Base-by-base conservation (phyloP, 768 basidiomycete genomes). In the Boletus rubescentipes region DNA sequence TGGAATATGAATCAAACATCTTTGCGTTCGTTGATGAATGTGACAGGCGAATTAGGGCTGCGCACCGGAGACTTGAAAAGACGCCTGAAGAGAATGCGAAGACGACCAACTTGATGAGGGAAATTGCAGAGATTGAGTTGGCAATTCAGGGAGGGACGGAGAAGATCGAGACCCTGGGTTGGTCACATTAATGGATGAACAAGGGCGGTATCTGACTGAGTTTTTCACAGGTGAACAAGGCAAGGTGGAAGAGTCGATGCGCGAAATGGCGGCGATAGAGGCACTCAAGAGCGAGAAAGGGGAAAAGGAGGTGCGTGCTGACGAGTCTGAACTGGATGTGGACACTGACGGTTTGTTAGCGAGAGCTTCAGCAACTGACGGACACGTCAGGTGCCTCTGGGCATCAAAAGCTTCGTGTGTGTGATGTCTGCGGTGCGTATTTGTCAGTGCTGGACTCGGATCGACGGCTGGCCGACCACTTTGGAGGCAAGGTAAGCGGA, bases 361-460 rank as follows among this genome's bases (percentile, higher is more conserved):
- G 92, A 53, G 97, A 98, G 66, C 78, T 98, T 41, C 94, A 97
- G 73, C 87, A 94, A 71, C 77, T 99, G 59, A 97, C 96, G 38
- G 97, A 99, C 69, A 98, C 93, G 30, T 96, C 95, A 37, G 97
- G 97, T 51, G 97, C 97, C 6, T 97, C 94, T 52, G 97, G 97
- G n/a, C 97, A 99, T 78, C 97, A 99, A 75, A 98, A 98, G 74
- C 78, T 99, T 63, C 88, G 97, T 58, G 97, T 99, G n/a, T 98
- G 97, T 77, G 97, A 99, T 77, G 95, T 98, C 29, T 99, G 97
- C 70, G 97, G 97, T 64, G 97, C 97, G n/a, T 98, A 98, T 78
- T 82, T 99, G 41, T 96, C 93, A 15, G 92, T 99, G 35, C 80
- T 98, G 44, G 97, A 99, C 74, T 98, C 96, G 53, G 97, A 99